These are phyloP conservation scores for Paracoccidioides brasiliensis DNA, from an alignment of 2,329 filamentous ascomycete species.

Conservation along the genomic window DNA sequence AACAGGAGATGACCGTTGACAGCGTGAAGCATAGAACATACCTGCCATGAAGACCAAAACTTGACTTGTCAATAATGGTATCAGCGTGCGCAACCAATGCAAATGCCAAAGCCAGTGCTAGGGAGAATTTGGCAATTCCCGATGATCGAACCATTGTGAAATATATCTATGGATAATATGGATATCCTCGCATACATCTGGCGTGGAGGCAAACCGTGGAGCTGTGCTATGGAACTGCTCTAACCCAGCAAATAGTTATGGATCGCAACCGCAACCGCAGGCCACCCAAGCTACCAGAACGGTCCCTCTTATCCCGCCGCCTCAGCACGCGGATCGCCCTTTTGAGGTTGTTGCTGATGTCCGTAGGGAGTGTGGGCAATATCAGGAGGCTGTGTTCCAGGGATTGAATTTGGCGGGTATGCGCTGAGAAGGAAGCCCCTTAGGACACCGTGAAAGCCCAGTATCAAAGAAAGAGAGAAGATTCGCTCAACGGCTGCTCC, in stretches of 20 bases:
- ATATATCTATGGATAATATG: constrained; percentile 4
- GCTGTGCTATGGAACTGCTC: background rate
- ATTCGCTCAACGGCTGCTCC: too few species aligned
- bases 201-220: background rate
- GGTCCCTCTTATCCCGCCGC: too few species aligned
- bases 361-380: too few species aligned
- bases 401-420: background rate
- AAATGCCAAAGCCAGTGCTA: constrained; percentile 31
- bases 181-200: background rate
- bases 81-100: constrained; percentile 46
- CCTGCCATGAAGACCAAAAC: constrained; percentile 61
- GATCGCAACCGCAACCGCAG: too few species aligned
- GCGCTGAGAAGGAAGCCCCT: too few species aligned
- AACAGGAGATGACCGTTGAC: background rate
- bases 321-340: too few species aligned
- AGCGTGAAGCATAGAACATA: constrained; percentile 21
- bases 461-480: too few species aligned
- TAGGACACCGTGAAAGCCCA: too few species aligned
- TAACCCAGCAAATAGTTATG: too few species aligned
- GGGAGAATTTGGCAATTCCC: constrained; percentile 29
- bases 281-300: too few species aligned
- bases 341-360: too few species aligned
- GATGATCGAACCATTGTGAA: constrained; percentile 9
- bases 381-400: too few species aligned
- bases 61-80: constrained; percentile 57